A percentile compares a stretch with the other conserved stretches of the same genome.
Conservation (phyloP, 1,284 basidiomycete genomes). For the Puccinia polysora region DNA sequence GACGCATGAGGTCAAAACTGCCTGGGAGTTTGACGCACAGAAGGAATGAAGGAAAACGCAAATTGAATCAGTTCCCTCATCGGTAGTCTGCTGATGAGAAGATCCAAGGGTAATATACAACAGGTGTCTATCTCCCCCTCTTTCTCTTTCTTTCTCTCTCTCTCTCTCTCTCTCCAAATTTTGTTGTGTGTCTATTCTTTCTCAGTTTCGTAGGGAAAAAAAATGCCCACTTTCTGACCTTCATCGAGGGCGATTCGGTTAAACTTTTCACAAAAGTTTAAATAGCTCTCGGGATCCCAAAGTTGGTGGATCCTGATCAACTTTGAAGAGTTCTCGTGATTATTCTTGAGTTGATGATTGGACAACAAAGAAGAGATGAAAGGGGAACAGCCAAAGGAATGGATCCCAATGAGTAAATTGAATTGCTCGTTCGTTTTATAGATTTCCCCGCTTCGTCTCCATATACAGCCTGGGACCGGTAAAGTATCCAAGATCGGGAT, state of each 20-base stretch:
- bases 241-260: constrained; percentile 87
- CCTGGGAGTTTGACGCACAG: too few species aligned
- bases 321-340: neutral
- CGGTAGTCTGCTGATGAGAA: too few species aligned
- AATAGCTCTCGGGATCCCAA: constrained; percentile 90
- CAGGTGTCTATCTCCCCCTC: too few species aligned
- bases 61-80: too few species aligned
- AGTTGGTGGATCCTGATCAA: constrained; percentile 73
- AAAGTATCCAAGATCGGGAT: constrained; percentile 71
- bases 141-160: too few species aligned
- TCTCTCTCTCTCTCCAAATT: too few species aligned
- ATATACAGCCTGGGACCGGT: constrained; percentile 93
- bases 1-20: constrained; percentile 87
- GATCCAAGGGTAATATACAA: too few species aligned
- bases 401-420: constrained; percentile 64
- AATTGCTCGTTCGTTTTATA: constrained; percentile 97
- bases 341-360: neutral
- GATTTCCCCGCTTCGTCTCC: constrained; percentile 94
- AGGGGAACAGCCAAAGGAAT: neutral
- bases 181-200: neutral
- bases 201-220: neutral
- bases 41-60: too few species aligned
- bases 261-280: constrained; percentile 93
- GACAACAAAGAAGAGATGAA: neutral
- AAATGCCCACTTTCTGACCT: constrained; percentile 60